Evolutionary conservation across 768 basidiomycete genomes (phyloP).

Genomic region (Trametes maxima): DNA sequence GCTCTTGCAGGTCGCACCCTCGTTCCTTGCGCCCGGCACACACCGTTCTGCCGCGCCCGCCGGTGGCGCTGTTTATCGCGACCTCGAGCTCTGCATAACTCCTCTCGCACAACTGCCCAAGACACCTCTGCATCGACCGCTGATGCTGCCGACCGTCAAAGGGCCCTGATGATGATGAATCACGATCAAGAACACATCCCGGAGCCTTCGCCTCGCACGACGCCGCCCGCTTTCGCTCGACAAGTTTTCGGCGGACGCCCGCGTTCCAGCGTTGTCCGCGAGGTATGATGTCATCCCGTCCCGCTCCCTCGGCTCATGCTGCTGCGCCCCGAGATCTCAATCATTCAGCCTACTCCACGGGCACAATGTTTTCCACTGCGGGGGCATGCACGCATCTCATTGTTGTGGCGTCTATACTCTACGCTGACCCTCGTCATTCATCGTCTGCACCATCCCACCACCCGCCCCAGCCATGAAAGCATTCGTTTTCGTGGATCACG

Average conservation of each 20-base stretch:
- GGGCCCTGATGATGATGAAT: neutral
- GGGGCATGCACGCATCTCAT: too few species aligned
- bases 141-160: neutral
- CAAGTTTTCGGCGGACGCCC: neutral
- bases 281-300: constrained; percentile 9
- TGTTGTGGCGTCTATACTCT: too few species aligned
- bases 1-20: neutral
- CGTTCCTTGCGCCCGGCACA: constrained; percentile 7
- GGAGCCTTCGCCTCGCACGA: neutral
- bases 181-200: neutral
- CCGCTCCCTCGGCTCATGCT: neutral
- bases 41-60: constrained; percentile 2
- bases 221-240: too few species aligned
- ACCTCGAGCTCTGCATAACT: neutral
- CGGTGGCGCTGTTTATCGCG: constrained; percentile 5
- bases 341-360: neutral
- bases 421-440: neutral
- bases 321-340: neutral
- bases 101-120: neutral
- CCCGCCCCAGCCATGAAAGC: neutral
- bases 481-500: constrained; percentile 3
- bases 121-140: neutral
- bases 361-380: neutral
- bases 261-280: neutral
- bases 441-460: neutral